Conservation (phyloP, 1,284 basidiomycete species). For the Fomitopsis schrenkii region DNA sequence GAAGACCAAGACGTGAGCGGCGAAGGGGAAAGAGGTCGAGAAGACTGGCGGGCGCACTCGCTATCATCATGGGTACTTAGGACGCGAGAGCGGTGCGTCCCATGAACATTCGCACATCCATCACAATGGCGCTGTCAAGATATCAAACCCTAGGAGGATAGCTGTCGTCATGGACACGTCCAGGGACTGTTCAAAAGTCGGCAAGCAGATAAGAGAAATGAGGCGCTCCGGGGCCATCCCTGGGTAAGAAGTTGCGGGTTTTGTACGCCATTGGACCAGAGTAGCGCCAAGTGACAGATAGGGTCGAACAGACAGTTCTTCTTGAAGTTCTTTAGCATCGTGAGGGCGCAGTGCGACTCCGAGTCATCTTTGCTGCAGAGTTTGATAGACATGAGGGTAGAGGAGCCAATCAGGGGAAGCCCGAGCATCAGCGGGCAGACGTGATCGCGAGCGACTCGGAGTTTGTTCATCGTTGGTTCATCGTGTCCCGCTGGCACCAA, state of each 20-base stretch:
- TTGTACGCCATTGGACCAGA: neutral
- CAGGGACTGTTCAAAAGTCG: neutral
- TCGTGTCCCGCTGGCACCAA: too few relatives aligned
- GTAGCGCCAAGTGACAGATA: neutral
- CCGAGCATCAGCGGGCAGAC: too few relatives aligned
- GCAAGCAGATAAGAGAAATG: constrained; percentile 4
- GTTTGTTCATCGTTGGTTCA: too few relatives aligned
- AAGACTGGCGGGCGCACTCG: neutral
- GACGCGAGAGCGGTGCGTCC: neutral
- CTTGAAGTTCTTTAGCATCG: neutral
- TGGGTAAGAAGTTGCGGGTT: neutral
- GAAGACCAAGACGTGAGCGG: neutral
- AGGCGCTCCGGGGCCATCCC: neutral
- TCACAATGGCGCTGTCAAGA: neutral
- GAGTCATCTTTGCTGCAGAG: neutral
- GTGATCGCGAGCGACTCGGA: too few relatives aligned
- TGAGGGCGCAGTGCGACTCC: too few relatives aligned
- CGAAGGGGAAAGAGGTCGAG: neutral
- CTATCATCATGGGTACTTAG: neutral
- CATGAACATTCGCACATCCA: neutral
- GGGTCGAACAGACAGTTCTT: neutral
- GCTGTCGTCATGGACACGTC: constrained; percentile 1
- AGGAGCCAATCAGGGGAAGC: neutral
- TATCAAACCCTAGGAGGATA: neutral
- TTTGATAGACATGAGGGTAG: neutral